Percentiles rank a stretch among this genome's conserved stretches.
These are phyloP conservation scores for Hyaloraphidium curvatum DNA, from an alignment of 192 early-diverging fungal species.

Conservation along the genomic window DNA sequence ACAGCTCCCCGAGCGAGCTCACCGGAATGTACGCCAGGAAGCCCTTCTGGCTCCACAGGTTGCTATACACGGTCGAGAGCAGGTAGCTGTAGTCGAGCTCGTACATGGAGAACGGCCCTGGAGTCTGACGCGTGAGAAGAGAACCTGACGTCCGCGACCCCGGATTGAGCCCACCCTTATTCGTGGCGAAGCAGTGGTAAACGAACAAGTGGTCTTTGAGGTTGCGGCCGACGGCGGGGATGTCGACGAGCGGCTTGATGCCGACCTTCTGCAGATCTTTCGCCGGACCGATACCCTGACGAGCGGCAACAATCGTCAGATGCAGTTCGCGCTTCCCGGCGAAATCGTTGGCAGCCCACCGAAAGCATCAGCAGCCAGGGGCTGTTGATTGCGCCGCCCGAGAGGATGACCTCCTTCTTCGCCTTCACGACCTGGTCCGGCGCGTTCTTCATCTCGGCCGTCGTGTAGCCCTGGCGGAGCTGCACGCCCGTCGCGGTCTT, in stretches of 20 bases:
- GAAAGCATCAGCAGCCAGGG: not conserved
- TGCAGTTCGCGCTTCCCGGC: too few relatives aligned
- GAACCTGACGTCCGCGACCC: too few relatives aligned
- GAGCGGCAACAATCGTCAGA: not conserved
- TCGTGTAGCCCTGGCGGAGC: not conserved
- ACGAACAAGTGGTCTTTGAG: not conserved
- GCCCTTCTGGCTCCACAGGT: not conserved
- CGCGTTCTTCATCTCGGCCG: not conserved
- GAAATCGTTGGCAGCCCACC: too few relatives aligned
- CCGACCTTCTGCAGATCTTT: not conserved
- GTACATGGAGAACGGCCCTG: not conserved
- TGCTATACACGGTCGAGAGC: not conserved
- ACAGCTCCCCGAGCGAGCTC: not conserved
- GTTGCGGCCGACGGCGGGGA: not conserved
- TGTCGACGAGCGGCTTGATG: not conserved
- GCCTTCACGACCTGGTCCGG: not conserved
- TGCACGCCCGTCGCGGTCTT: not conserved
- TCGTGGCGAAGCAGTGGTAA: not conserved
- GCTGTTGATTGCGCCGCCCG: not conserved
- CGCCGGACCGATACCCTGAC: conserved; percentile 1
- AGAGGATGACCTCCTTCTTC: not conserved
- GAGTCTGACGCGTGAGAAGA: too few relatives aligned
- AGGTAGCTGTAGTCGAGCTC: not conserved
- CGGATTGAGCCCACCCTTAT: too few relatives aligned
- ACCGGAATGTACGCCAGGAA: not conserved